phyloP scores from a whole-genome alignment of 2,329 filamentous ascomycete genomes.

The Sporothrix curviconia region DNA sequence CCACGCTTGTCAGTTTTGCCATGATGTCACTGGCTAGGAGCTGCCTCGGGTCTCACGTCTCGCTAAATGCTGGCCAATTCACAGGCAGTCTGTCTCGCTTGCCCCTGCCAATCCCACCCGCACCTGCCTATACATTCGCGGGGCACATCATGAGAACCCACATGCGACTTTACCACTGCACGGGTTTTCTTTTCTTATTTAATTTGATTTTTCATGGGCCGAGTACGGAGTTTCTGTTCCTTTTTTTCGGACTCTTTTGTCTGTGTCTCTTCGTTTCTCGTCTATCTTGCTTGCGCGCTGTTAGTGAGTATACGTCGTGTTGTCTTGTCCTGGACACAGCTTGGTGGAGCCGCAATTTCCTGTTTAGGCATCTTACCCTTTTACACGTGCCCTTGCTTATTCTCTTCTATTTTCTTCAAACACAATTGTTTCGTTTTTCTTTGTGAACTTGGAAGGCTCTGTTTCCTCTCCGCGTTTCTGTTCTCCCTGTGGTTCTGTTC shows the following conservation, averaged over 20 bases:
- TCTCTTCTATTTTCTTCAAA: no score
- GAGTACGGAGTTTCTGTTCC: not conserved
- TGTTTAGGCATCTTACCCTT: not conserved
- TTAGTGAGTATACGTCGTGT: not conserved
- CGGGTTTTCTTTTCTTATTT: no score
- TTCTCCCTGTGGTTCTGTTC: no score
- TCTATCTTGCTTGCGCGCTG: not conserved
- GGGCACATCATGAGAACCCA: not conserved
- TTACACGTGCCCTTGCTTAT: no score
- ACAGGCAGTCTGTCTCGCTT: constrained; percentile 29
- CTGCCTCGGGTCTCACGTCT: constrained; percentile 12
- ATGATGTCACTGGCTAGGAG: constrained; percentile 3
- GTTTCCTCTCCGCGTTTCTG: no score
- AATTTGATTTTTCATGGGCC: no score
- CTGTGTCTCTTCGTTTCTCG: not conserved
- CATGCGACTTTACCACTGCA: no score
- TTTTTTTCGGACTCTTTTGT: not conserved
- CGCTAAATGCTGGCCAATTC: constrained; percentile 32
- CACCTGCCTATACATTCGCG: not conserved
- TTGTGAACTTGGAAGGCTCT: no score
- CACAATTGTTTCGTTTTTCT: no score
- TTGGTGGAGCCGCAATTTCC: not conserved
- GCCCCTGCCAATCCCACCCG: constrained; percentile 14
- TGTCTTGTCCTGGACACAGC: no score
- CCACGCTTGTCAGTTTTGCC: not conserved